Evolutionary conservation across 2,329 filamentous ascomycete species (phyloP).

Genomic region (Ustilaginoidea virens): DNA sequence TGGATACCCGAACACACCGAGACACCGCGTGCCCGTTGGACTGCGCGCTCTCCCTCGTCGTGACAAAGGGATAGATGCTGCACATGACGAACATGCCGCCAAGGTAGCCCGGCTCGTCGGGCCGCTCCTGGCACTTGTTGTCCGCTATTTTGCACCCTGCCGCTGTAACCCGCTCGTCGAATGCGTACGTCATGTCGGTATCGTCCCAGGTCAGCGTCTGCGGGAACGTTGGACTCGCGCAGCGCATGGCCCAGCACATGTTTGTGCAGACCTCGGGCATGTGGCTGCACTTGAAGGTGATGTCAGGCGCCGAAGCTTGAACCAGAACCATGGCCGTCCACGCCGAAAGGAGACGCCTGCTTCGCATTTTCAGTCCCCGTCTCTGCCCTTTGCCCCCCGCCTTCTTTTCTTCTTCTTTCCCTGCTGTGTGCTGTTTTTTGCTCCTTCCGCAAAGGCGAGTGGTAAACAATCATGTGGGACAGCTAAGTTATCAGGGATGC

Average conservation of each 20-base stretch:
- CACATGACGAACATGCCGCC: background rate
- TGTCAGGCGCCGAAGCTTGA: conserved; percentile 6
- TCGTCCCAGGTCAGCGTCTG: conserved; percentile 6
- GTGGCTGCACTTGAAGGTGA: conserved; percentile 8
- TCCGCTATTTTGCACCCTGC: conserved; percentile 1
- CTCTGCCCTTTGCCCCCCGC: no score
- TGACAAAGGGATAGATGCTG: conserved; percentile 2
- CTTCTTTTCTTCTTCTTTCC: no score
- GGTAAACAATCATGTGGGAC: no score
- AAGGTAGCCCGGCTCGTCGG: background rate
- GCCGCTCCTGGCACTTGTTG: background rate
- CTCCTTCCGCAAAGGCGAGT: no score
- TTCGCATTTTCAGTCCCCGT: no score
- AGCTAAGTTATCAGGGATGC: no score
- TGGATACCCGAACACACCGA: conserved; percentile 1
- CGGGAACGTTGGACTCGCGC: conserved; percentile 7
- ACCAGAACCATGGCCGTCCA: background rate
- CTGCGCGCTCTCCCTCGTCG: background rate
- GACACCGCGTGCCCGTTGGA: conserved; percentile 1
- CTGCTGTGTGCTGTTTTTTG: no score
- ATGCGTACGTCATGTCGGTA: background rate
- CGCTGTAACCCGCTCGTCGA: no score
- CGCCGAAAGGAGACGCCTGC: no score
- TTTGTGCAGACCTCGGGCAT: conserved; percentile 10
- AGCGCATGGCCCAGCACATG: conserved; percentile 12